Evolutionary conservation across 495 filamentous ascomycete genomes (phyloP), one percentile per base, ranked within the genome.

Genomic region (Aspergillus hancockii): DNA sequence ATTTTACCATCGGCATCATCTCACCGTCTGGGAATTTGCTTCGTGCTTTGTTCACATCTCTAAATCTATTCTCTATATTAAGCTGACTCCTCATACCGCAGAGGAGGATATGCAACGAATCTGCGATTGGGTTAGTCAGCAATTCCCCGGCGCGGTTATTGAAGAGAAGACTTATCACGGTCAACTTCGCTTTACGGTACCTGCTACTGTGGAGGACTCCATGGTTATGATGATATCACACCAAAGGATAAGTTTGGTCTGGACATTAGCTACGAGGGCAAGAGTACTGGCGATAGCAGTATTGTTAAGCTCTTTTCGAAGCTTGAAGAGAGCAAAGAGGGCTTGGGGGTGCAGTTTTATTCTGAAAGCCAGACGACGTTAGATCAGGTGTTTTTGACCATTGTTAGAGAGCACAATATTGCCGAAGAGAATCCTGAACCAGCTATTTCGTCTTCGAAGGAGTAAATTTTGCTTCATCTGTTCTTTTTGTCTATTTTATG

Each of bases 351-450:
- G 28, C 87, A 89, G 74, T 89, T 90, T 68, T 95, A 89, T 68
- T 88, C 86, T 47, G 89, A 93, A 62, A 87, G 82, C 49, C 89
- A 88, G 60, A 92, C 90, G 51, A 93, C 90, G 34, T 78, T 95
- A 58, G 92, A 95, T 72, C 88, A 94, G 75, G 90, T 95, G 0
- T 96, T 96, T 72, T 74, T 96, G 75, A 84, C 75, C 40, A 91
- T 95, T 60, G 90, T 94, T 0, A 84, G 85, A 18, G 81, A 82
- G 69, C 88, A 93, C 69, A 83, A 90, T 71, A 83, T 95, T 2
- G 72, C 80, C 54, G 92, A 95, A 72, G 91, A 93, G 75, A 88
- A 89, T 56, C 59, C 59, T 10, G 55, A 23, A 9, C 43, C 5
- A 8, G 8, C 7, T 3, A 7, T 8, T 22, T 16, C 14, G 8